Evolutionary conservation across 495 filamentous ascomycete genomes (phyloP).

Genomic region (Penicillium maclennaniae): DNA sequence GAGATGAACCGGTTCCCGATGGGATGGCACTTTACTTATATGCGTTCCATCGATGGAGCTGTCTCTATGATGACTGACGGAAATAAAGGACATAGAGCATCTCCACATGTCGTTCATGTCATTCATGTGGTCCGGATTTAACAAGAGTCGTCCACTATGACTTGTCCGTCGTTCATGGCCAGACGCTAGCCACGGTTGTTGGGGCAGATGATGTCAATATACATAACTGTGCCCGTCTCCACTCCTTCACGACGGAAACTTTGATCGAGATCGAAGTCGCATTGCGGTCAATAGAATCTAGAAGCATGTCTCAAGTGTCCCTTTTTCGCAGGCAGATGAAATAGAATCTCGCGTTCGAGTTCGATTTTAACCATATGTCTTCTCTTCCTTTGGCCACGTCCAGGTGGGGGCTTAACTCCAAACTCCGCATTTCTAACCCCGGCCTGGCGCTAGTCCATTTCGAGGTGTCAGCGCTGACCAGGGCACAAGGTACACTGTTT

Average conservation of each 20-base stretch:
- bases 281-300: not conserved
- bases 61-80: not conserved
- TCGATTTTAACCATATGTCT: not conserved
- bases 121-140: constrained; percentile 8
- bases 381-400: not conserved
- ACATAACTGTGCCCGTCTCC: not conserved
- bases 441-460: not conserved
- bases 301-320: not conserved
- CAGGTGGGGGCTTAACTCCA: constrained; percentile 11
- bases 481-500: not conserved
- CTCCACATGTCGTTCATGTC: not conserved
- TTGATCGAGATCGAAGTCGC: not conserved
- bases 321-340: too few species aligned
- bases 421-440: constrained; percentile 8
- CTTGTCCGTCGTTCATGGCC: not conserved
- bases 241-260: not conserved
- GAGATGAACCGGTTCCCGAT: too few species aligned
- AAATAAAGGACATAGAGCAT: not conserved
- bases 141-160: not conserved
- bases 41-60: not conserved
- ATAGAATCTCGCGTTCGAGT: too few species aligned
- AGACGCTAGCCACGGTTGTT: not conserved
- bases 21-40: not conserved
- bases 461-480: constrained; percentile 5
- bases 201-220: not conserved